phyloP scores from a whole-genome alignment of 2,329 filamentous ascomycete genomes.

The Falciphora oryzae region DNA sequence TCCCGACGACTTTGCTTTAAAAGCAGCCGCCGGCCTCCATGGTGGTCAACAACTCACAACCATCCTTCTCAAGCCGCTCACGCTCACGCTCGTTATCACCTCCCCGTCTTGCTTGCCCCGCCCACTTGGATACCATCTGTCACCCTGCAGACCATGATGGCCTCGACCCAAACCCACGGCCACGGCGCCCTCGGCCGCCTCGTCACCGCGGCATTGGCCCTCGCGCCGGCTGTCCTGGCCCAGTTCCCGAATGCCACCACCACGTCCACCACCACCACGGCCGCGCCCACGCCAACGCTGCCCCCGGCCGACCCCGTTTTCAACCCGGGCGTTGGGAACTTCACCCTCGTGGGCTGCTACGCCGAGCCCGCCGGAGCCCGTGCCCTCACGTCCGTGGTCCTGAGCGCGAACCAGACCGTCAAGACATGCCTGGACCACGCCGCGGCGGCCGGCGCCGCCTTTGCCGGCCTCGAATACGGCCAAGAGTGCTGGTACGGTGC shows the following conservation, averaged over 20 bases:
- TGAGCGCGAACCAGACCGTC: constrained; percentile 15
- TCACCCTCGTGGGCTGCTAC: constrained; percentile 29
- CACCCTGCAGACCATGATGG: neutral
- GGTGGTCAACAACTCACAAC: neutral
- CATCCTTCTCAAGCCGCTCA: neutral
- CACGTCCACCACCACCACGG: neutral
- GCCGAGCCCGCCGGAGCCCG: constrained; percentile 18
- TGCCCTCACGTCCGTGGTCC: constrained; percentile 14
- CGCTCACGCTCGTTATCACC: neutral
- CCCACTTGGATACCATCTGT: neutral
- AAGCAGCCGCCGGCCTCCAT: neutral
- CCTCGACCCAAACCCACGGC: too few species aligned
- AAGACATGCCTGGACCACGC: constrained; percentile 16
- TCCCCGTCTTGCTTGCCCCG: neutral
- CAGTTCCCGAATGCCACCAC: neutral
- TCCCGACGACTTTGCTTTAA: neutral
- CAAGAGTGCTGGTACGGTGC: neutral
- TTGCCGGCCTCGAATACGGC: constrained; percentile 47
- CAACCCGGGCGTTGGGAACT: constrained; percentile 28
- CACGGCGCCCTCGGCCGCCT: neutral
- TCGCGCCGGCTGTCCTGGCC: neutral
- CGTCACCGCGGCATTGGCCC: neutral
- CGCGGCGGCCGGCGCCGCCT: constrained; percentile 30
- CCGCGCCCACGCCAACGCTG: constrained; percentile 18
- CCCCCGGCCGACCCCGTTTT: constrained; percentile 24